These are phyloP conservation scores for Przewalskia tangutica DNA, from an alignment of 257 asterid species.

Conservation along the genomic window DNA sequence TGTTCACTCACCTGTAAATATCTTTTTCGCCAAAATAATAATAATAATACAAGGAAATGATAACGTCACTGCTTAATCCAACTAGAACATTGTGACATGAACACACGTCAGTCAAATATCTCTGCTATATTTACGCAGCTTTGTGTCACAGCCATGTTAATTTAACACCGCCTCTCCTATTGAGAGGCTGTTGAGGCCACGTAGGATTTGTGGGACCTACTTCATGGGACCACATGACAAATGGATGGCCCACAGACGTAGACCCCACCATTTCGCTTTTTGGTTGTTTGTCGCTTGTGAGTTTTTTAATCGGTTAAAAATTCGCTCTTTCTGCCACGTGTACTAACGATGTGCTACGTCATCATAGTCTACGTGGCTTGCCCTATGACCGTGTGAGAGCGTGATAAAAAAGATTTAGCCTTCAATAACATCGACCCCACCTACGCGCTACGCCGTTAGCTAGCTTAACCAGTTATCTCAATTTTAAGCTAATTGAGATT, in stretches of 20 bases:
- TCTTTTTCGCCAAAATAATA: conserved; percentile 6
- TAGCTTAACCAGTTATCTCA: not conserved
- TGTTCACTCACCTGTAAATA: conserved; percentile 20
- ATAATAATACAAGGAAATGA: not conserved
- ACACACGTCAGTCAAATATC: conserved; percentile 6
- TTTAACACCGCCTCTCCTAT: conserved; percentile 6
- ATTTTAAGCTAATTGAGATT: not conserved
- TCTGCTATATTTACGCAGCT: not conserved
- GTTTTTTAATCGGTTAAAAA: conserved; percentile 10
- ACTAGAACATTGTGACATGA: not conserved
- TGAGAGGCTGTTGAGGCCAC: not conserved
- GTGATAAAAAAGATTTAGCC: conserved; percentile 7
- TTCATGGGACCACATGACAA: not conserved
- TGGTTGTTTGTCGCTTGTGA: conserved; percentile 32
- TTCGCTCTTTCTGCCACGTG: conserved; percentile 31
- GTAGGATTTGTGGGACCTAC: not conserved
- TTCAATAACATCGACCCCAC: not conserved
- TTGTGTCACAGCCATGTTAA: conserved; percentile 14
- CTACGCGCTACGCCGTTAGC: not conserved
- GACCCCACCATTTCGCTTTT: conserved; percentile 25
- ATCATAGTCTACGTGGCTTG: conserved; percentile 34
- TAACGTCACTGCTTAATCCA: conserved; percentile 13
- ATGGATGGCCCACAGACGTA: conserved; percentile 6
- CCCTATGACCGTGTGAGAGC: conserved; percentile 7
- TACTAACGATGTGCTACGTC: conserved; percentile 9